Base-by-base conservation (phyloP, 2,329 filamentous ascomycete genomes). In the Cordyceps tenuipes region DNA sequence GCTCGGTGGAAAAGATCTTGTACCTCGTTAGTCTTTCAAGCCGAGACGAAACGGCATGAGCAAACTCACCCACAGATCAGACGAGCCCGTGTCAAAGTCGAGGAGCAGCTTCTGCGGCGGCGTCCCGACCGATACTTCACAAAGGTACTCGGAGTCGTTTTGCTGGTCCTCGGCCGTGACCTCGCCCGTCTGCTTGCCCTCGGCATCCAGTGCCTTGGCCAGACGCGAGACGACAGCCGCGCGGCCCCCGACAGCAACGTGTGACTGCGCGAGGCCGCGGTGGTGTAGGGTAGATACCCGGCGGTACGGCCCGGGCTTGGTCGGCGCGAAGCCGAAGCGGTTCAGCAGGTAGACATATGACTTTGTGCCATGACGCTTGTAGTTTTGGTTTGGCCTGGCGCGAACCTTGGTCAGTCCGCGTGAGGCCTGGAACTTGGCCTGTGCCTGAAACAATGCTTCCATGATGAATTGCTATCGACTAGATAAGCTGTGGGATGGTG, bases 21-120 rank as follows among this genome's bases (percentile, higher is more conserved):
- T 17, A 10, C 9, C n/a, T 3, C 7, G 43, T 46, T 8, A 21
- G n/a, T n/a, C 7, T 8, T 17, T 7, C 9, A 19, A n/a, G 4
- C 15, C 39, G 1, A 36, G 3, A 2, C 3, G 13, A 43, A 15
- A 4, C 5, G 12, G 39, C 9, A 7, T 19, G 17, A 9, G 43
- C 21, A 39, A 6, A 51, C 34, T 3, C 52, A 73, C 71, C 72
- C 71, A 74, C 21, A 73, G 67, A 61, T 77, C 75, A 15, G 73
- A 72, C 5, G 74, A 77, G 1, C 75, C 75, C 0, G 75, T 77
- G 63, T 77, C 75, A 31, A 77, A 74, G 63, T 75, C 71, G 39
- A 77, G 66, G 23, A 73, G 69, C 36, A 76, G 62, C 2, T 70
- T 74, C 65, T 76, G 72, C 31, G 59, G 59, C 13, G 10, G 70